Base-by-base conservation (phyloP, 1,284 basidiomycete genomes). In the Wallemia mellicola region DNA sequence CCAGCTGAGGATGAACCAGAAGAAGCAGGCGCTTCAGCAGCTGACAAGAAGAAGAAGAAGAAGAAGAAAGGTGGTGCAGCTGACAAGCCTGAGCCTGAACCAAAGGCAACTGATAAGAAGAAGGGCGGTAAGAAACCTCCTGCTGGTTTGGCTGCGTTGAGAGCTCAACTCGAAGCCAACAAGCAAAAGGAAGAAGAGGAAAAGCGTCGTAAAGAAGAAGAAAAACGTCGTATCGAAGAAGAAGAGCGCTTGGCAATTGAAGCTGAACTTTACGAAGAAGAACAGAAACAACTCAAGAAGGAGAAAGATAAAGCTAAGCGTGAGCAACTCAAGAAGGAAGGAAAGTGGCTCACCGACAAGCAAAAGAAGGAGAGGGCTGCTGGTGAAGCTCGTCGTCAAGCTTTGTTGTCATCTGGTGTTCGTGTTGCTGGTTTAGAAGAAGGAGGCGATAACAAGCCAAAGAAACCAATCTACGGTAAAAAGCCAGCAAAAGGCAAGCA, bases 321-420 rank as follows among this genome's bases (percentile, higher is more conserved):
- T 59, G 86, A 89, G 65, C 67, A 82, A 56, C 80, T 83, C 24
- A 86, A 83, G 75, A 89, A 88, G 68, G 88, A 94, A 71, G 89
- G 89, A 28, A 79, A 83, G 60, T 73, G 88, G 28, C 76, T 95
- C 57, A 94, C 89, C 3, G 86, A 89, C 68, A 95, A 94, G 72
- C 91, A 98, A 70, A 95, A 91, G 72, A 85, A 87, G 66, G 91
- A 96, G 69, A 82, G 79, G 65, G 83, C 84, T 19, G 83, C 82
- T 61, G 91, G 89, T 7, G 91, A 96, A 70, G 79, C 86, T 32
- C 80, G 91, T 60, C 85, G 83, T 70, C 80, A 92, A 70, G 92
- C 92, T 2, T 77, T 98, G 61, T 76, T 98, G 59, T 80, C 82
- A 24, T 85, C 86, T 27, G 89, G 89, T 58, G 83, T 87, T 60